phyloP scores from a whole-genome alignment of 2,329 filamentous ascomycete species.

The Curvularia eragrostidis region DNA sequence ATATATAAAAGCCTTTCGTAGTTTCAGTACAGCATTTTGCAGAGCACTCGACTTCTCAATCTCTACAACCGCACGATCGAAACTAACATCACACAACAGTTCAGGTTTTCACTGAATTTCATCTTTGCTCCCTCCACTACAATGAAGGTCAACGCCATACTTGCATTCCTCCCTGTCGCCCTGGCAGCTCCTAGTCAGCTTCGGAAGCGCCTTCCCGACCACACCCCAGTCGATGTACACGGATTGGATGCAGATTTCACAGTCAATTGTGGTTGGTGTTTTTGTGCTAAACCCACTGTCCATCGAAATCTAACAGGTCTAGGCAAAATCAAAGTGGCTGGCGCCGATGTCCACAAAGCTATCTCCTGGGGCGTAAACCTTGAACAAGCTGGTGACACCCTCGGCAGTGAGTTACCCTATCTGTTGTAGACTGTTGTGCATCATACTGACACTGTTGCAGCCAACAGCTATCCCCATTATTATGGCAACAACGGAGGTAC shows the following conservation, averaged over 20 bases:
- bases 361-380: neutral
- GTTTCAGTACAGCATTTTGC: neutral
- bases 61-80: neutral
- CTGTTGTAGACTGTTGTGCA: neutral
- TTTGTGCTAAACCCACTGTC: neutral
- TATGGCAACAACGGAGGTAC: neutral
- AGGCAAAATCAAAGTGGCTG: neutral
- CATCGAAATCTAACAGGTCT: neutral
- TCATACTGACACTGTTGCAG: neutral
- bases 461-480: neutral
- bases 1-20: neutral
- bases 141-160: neutral
- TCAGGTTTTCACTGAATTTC: neutral
- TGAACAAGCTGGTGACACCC: neutral
- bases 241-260: neutral
- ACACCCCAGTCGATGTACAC: neutral
- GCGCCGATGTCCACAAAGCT: neutral
- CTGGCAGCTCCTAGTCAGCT: neutral
- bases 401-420: neutral
- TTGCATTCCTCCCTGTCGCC: neutral
- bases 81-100: neutral
- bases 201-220: neutral
- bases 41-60: neutral
- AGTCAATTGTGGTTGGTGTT: neutral
- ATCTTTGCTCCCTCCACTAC: neutral